Base-by-base conservation (phyloP, 345 rosid species). In the Aurinia saxatilis region DNA sequence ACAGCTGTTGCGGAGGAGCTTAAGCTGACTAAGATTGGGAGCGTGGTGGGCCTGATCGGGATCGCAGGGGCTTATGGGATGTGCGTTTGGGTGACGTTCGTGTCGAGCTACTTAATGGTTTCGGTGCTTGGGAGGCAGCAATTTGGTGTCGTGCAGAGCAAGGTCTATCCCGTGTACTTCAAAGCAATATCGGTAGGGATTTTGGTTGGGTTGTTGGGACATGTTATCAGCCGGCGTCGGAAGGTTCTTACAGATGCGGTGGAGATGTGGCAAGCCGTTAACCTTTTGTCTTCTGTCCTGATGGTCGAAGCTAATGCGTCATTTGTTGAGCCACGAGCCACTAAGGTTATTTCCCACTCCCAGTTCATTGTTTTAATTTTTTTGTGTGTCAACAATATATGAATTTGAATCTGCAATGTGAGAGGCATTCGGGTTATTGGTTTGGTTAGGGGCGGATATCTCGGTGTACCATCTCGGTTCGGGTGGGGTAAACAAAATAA, bases 61-160 rank as follows among this genome's bases (percentile, higher is more conserved):
- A 73, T 83, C 10, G 70, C 82, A 0, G 71, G 72, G 5, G 91
- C 91, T 4, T 84, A 78, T 41, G 95, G 98, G 49, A 86, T 64
- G 82, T 73, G 91, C 46, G 67, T 80, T 31, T 92, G 98, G 96
- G 85, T 92, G 10, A 83, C 91, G 14, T 79, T 92, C 39, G 35
- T 81, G 14, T 85, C 93, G 9, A 81, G 86, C 68, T 70, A 85
- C 59, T 72, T 83, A 13, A 41, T 92, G 51, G 77, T 77, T 0
- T 48, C 67, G 23, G 66, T 71, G 34, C 51, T 89, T 62, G 84
- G 93, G 2, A 77, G 83, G 72, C 84, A 78, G 30, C 93, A 81
- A 57, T 80, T 78, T 4, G 83, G 75, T 13, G 46, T 81, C 50
- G 85, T 81, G 53, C 93, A 87, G 80, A 87, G 96, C 77, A 92